Evolutionary conservation across 192 early-diverging fungal genomes (phyloP), one percentile per base, ranked within the genome.

Genomic region (Linnemannia hyalina): DNA sequence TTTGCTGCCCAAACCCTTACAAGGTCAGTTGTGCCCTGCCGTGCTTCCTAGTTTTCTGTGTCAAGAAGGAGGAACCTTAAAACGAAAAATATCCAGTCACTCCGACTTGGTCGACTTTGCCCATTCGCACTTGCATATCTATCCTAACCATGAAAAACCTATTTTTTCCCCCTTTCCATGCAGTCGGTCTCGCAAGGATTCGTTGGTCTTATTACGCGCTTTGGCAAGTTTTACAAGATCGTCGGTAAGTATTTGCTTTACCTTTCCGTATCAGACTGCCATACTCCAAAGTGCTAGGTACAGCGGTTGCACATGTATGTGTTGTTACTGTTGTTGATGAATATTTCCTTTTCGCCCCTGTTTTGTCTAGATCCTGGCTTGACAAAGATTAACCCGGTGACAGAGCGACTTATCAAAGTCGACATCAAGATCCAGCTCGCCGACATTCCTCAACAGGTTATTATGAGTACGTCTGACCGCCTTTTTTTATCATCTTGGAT

Each of bases 191-290:
- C 90, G 10, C 95, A 96, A 90, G 95, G 95, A 70, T 79, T 82
- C 70, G 95, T 96, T 18, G 95, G 94, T 26, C 81, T 96, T 9
- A 81, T 96, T 40, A 90, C 92, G 23, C 88, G 91, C 26, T 96
- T 95, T 76, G 95, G 95, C 65, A 92, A 90, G 73, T 89, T 90
- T 38, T 89, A 89, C 82, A 89, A 90, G 78, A 76, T 82, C 70
- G 79, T 80, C 22, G 68, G 74, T 79, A 82, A 70, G 38, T 36
- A 15, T 15, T 15, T 36, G 18, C 40, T 41, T 16, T 73, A 38
- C 32, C 38, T 7, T 55, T 41, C 18, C 32, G 22, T 29, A 13
- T 57, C 36, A 23, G 18, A 10, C 35, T 41, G 32, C 3, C 7
- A 57, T 46, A 5, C 5, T 68, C 6, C 32, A 4, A 35, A 68